Evolutionary conservation across 192 early-diverging fungal species (phyloP), one percentile per base, ranked within the genome.

Genomic region (Fimicolochytrium jonesii): DNA sequence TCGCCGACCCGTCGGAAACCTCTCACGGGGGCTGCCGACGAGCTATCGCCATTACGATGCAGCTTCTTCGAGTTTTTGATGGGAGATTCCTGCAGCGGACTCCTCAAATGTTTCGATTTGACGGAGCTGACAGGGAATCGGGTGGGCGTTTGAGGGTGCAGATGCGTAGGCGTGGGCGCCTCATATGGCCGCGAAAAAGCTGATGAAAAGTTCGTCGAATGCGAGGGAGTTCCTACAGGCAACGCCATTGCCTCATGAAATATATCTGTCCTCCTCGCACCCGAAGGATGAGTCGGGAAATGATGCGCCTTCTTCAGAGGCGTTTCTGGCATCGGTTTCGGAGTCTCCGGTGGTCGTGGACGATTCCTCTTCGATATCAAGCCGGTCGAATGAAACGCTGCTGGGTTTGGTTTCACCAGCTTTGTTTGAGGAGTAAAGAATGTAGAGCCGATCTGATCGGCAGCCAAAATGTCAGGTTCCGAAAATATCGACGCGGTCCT

Each of bases 301-400:
- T 39, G 64, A 37, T 18, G 34, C 51, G 53, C 34, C 36, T 72
- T 53, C 35, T 75, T 75, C 20, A 75, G 34, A 11, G 73, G 73
- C 2, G 73, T 75, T 35, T 72, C 68, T 4, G 73, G 73, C 49
- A 61, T 65, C 29, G 56, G 25, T 10, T 69, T 29, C 7, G 34
- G 6, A 10, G 36, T 34, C 36, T 33, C 46, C 6, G 26, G 25
- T 3, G 39, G 32, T 0, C 43, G 49, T 17, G 57, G 68, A 33
- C 70, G 56, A 32, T 62, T 65, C 35, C 64, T 68, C 51, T 59
- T 70, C 9, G 68, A 67, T 9, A 77, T 42, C 13, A 77, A 34
- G 2, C 75, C 75, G 7, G 75, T 72, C 30, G 75, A 73, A 43
- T 74, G 70, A 31, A 77, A 77, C 4, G 71, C 75, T 17, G 60